phyloP scores from a whole-genome alignment of 202 grass and related monocot genomes.

The Setaria viridis region DNA sequence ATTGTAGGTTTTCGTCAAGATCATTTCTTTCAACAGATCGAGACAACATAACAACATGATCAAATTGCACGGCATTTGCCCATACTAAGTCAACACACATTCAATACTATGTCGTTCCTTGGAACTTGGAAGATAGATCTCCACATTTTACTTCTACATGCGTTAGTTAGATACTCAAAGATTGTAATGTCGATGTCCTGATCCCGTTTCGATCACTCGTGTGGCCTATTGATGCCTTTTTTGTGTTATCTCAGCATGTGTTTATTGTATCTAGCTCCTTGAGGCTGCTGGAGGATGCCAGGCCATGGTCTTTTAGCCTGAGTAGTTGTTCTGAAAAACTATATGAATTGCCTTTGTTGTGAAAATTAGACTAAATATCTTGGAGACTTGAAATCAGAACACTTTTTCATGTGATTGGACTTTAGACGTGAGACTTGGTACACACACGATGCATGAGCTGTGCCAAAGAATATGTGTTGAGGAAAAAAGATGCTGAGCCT shows the following conservation, averaged over 20 bases:
- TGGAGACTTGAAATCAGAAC: neutral
- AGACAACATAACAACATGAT: neutral
- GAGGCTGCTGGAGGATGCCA: too few species aligned
- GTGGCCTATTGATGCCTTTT: too few species aligned
- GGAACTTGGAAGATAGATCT: neutral
- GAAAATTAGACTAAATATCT: neutral
- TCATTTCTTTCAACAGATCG: neutral
- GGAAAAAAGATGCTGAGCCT: neutral
- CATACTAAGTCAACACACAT: neutral
- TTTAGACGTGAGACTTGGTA: neutral
- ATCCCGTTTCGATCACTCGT: too few species aligned
- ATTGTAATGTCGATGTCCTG: neutral
- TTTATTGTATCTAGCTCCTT: too few species aligned
- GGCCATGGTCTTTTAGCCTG: too few species aligned
- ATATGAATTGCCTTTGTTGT: neutral
- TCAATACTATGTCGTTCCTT: neutral
- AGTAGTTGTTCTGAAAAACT: too few species aligned
- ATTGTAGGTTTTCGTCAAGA: neutral
- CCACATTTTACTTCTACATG: neutral
- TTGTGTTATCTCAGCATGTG: too few species aligned
- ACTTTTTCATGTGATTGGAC: neutral
- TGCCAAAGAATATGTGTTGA: neutral
- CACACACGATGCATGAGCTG: neutral
- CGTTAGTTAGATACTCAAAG: neutral
- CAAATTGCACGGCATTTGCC: neutral